A percentile compares a stretch with the other conserved stretches of the same genome.
Evolutionary conservation across 1,139 yeast genomes (phyloP).

Genomic region (Lodderomyces orthopsilosis): DNA sequence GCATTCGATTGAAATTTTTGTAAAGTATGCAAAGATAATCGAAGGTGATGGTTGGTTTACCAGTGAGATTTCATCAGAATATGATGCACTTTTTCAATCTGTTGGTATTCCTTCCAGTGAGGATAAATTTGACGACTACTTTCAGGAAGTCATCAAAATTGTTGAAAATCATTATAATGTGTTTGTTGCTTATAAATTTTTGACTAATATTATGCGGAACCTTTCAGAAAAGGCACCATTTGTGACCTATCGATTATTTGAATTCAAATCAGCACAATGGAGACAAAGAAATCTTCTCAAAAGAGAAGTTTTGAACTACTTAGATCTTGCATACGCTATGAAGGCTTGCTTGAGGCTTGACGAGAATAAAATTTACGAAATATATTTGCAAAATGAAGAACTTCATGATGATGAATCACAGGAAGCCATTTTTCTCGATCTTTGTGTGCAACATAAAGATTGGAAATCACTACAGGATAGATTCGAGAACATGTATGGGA

Average conservation of each 20-base stretch:
- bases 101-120: slow-evolving; percentile 8
- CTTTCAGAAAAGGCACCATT: slow-evolving; percentile 7
- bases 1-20: slow-evolving; percentile 5
- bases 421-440: slow-evolving; percentile 43
- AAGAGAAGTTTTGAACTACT: slow-evolving; percentile 10
- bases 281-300: slow-evolving; percentile 1
- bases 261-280: slow-evolving; percentile 19
- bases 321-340: slow-evolving; percentile 33
- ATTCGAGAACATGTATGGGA: slow-evolving; percentile 60
- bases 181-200: slow-evolving; percentile 6
- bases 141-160: slow-evolving; percentile 5
- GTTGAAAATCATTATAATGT: slow-evolving; percentile 1
- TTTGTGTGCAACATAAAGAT: slow-evolving; percentile 52
- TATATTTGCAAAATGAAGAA: slow-evolving; percentile 24
- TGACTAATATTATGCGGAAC: slow-evolving; percentile 11
- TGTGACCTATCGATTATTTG: slow-evolving; percentile 8
- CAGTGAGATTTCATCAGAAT: slow-evolving; percentile 1
- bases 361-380: slow-evolving; percentile 23
- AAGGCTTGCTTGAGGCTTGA: slow-evolving; percentile 23
- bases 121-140: background rate
- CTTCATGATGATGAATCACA: slow-evolving; percentile 29
- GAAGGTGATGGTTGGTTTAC: slow-evolving; percentile 10
- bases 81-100: slow-evolving; percentile 8
- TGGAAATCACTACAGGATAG: slow-evolving; percentile 61
- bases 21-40: slow-evolving; percentile 7